Conservation (phyloP, 1,139 yeast species). For the Sugiyamaella neomexicana region DNA sequence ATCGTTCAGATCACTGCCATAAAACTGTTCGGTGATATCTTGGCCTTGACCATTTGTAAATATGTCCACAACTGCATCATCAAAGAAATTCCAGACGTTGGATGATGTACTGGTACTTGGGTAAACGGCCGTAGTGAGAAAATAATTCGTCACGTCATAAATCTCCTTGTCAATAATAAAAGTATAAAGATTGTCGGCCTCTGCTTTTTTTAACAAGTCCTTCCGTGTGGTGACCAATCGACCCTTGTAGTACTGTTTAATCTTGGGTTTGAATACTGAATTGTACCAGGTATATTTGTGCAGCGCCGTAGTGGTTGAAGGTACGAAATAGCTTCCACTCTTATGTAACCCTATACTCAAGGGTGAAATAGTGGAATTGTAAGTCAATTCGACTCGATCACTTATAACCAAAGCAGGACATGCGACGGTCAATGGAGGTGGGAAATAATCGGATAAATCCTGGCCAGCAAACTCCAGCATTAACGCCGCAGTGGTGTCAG, state of each 20-base stretch:
- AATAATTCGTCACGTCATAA: constrained; percentile 44
- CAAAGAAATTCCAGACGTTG: constrained; percentile 40
- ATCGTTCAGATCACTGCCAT: constrained; percentile 29
- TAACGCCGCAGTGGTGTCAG: constrained; percentile 32
- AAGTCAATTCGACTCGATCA: constrained; percentile 32
- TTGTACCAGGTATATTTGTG: constrained; percentile 42
- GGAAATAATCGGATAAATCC: constrained; percentile 43
- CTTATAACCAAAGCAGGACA: constrained; percentile 44
- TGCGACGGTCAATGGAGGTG: constrained; percentile 45
- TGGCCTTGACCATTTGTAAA: constrained; percentile 39
- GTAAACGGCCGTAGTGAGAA: constrained; percentile 32
- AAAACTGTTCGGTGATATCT: constrained; percentile 38
- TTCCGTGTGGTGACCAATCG: constrained; percentile 40
- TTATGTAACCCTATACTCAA: constrained; percentile 37
- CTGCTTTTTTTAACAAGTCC: constrained; percentile 30
- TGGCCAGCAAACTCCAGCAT: constrained; percentile 45
- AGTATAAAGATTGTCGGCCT: constrained; percentile 35
- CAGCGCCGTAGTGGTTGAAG: constrained; percentile 35
- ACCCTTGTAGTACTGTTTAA: constrained; percentile 42
- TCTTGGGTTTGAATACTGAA: constrained; percentile 39
- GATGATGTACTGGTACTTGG: constrained; percentile 27
- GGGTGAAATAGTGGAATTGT: constrained; percentile 37
- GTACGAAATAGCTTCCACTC: constrained; percentile 36
- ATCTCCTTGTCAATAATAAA: constrained; percentile 40
- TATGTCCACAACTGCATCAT: constrained; percentile 35